phyloP scores from a whole-genome alignment of 2,329 filamentous ascomycete species.

The Colletotrichum cordylinicola region DNA sequence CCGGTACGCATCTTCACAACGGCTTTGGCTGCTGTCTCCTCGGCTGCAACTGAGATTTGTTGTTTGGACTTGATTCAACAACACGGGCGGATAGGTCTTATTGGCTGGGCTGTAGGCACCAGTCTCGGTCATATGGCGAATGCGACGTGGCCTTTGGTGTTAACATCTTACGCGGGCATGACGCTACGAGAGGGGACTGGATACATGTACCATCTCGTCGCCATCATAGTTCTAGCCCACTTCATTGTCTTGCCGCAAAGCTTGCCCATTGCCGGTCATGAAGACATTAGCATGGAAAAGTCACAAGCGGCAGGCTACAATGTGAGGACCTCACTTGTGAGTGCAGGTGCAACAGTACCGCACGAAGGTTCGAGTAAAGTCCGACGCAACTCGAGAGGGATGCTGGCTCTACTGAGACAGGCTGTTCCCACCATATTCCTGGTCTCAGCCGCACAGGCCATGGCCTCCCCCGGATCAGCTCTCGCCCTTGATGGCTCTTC shows the following conservation, averaged over 20 bases:
- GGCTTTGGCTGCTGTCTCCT: slow-evolving; percentile 30
- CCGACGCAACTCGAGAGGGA: slow-evolving; percentile 28
- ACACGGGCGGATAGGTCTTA: slow-evolving; percentile 35
- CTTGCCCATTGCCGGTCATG: background rate
- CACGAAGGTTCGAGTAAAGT: slow-evolving; percentile 28
- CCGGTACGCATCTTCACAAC: slow-evolving; percentile 32
- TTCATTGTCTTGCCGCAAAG: slow-evolving; percentile 32
- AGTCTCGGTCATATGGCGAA: slow-evolving; percentile 33
- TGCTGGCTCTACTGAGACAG: slow-evolving; percentile 4
- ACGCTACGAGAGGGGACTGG: slow-evolving; percentile 32
- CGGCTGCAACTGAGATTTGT: slow-evolving; percentile 36
- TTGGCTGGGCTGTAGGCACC: slow-evolving; percentile 39
- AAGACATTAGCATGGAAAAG: too few species aligned
- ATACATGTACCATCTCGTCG: slow-evolving; percentile 30
- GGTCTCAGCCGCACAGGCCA: slow-evolving; percentile 26
- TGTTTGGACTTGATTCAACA: slow-evolving; percentile 33
- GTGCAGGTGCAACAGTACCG: too few species aligned
- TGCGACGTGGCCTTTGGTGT: slow-evolving; percentile 32
- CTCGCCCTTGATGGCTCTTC: slow-evolving; percentile 28
- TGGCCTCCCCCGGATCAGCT: slow-evolving; percentile 30
- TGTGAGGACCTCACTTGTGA: too few species aligned
- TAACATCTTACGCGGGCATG: slow-evolving; percentile 31
- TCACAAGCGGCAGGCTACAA: too few species aligned
- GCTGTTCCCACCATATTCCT: slow-evolving; percentile 29
- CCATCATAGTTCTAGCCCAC: slow-evolving; percentile 29